These are phyloP conservation scores for Tricholoma sp. DNA, from an alignment of 768 basidiomycete genomes.

Conservation along the genomic window DNA sequence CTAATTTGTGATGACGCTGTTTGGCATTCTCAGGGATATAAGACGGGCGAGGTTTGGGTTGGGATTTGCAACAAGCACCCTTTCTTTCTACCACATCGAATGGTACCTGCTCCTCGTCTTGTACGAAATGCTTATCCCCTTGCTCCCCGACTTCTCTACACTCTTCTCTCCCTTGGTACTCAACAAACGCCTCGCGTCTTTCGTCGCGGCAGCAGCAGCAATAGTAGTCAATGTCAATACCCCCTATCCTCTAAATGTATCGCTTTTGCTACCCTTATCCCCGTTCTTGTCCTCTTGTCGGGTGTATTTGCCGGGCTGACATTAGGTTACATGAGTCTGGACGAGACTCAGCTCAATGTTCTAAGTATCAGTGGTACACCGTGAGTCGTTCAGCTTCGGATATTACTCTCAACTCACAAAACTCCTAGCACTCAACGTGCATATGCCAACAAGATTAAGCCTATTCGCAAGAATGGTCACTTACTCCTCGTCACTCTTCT, in stretches of 20 bases:
- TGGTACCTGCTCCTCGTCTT: conserved; percentile 38
- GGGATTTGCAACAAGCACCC: neutral
- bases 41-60: neutral
- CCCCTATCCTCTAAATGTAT: conserved; percentile 20
- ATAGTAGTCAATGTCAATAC: neutral
- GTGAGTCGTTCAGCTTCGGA: conserved; percentile 35
- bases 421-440: conserved; percentile 66
- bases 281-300: conserved; percentile 75
- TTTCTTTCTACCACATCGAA: conserved; percentile 25
- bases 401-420: neutral
- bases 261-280: conserved; percentile 45
- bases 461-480: conserved; percentile 81
- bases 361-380: conserved; percentile 80
- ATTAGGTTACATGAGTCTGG: conserved; percentile 88
- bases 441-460: conserved; percentile 82
- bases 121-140: conserved; percentile 25
- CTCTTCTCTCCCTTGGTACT: conserved; percentile 36
- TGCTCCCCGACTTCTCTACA: conserved; percentile 40
- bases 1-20: neutral
- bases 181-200: conserved; percentile 41
- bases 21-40: neutral
- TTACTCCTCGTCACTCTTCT: conserved; percentile 78
- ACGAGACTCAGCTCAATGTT: conserved; percentile 89
- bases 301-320: conserved; percentile 91
- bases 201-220: conserved; percentile 13